Evolutionary conservation across 345 rosid species (phyloP).

Genomic region (Brassica incana): DNA sequence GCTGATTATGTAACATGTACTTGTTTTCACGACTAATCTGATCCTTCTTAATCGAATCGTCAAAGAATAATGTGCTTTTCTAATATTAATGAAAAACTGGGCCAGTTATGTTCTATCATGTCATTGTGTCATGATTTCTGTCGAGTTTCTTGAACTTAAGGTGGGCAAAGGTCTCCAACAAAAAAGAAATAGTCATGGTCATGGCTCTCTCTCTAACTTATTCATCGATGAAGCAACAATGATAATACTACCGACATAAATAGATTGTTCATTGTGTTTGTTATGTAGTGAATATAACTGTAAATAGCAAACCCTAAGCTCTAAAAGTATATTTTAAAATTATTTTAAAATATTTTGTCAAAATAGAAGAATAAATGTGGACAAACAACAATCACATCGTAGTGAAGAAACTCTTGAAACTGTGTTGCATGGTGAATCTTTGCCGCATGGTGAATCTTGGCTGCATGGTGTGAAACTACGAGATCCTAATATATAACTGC

Average conservation of each 20-base stretch:
- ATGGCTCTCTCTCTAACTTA: too few species aligned
- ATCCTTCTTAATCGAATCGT: background rate
- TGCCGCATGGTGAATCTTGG: background rate
- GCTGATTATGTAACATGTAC: background rate
- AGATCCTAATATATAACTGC: background rate
- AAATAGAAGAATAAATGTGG: too few species aligned
- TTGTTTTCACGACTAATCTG: background rate
- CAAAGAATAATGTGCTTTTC: background rate
- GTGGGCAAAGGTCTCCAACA: background rate
- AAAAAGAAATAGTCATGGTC: too few species aligned
- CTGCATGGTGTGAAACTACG: background rate
- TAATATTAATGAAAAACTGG: background rate
- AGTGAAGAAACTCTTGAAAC: background rate
- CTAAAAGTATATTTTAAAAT: too few species aligned
- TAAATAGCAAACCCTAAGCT: too few species aligned
- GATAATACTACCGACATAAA: too few species aligned
- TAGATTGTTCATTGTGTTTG: too few species aligned
- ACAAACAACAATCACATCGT: too few species aligned
- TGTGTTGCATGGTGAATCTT: background rate
- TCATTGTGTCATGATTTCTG: background rate
- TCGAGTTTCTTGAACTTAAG: background rate
- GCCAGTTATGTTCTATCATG: background rate
- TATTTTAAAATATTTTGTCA: too few species aligned
- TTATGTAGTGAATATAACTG: too few species aligned
- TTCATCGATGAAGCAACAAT: too few species aligned